phyloP scores from a whole-genome alignment of 2,329 filamentous ascomycete genomes.

The Aschersonia sp. region DNA sequence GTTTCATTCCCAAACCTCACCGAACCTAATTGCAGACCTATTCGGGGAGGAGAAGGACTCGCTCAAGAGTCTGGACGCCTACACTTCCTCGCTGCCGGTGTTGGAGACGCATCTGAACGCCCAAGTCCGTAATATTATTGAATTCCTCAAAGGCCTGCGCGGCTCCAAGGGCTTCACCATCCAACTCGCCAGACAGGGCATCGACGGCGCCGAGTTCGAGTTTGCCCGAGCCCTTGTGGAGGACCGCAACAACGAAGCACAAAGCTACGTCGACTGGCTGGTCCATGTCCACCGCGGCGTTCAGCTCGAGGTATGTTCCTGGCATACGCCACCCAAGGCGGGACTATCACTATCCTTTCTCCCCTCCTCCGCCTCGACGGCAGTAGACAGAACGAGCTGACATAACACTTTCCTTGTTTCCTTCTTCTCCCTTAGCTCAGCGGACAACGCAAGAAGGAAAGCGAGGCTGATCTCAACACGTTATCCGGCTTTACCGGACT shows the following conservation, averaged over 20 bases:
- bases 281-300: conserved; percentile 90
- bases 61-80: conserved; percentile 68
- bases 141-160: conserved; percentile 67
- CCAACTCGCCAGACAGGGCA: conserved; percentile 79
- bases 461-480: conserved; percentile 32
- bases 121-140: conserved; percentile 84
- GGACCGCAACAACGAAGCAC: conserved; percentile 93
- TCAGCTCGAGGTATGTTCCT: conserved; percentile 60
- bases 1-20: conserved; percentile 85
- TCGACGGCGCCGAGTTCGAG: conserved; percentile 93
- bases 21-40: conserved; percentile 78
- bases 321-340: background rate
- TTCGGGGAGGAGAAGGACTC: conserved; percentile 62
- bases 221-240: conserved; percentile 86
- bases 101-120: conserved; percentile 88
- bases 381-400: too few relatives aligned
- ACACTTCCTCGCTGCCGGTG: conserved; percentile 64
- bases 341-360: background rate
- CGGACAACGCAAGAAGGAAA: conserved; percentile 59
- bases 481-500: conserved; percentile 43
- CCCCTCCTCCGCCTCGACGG: background rate
- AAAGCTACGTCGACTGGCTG: conserved; percentile 97
- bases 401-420: background rate
- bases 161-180: conserved; percentile 81
- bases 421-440: conserved; percentile 32